These are phyloP conservation scores for Sugiyamaella japonica DNA, from an alignment of 1,139 yeast species.

Conservation along the genomic window DNA sequence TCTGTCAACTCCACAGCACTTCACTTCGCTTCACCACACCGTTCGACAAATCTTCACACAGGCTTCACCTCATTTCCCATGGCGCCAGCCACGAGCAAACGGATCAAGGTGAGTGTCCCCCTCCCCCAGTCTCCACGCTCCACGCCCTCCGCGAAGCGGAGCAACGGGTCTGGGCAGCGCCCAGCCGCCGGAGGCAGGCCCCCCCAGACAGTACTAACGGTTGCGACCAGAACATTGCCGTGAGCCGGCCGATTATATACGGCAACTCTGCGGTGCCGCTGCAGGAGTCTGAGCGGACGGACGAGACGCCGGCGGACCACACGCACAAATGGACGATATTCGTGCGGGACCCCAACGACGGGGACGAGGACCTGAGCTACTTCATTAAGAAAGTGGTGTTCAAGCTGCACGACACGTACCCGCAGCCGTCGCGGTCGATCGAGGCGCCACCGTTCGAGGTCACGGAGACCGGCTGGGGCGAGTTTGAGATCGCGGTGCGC, in stretches of 20 bases:
- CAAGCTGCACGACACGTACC: constrained; percentile 92
- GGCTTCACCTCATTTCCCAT: no score
- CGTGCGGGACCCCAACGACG: constrained; percentile 63
- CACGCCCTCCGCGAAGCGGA: not conserved
- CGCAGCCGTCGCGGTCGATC: constrained; percentile 75
- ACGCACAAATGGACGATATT: constrained; percentile 97
- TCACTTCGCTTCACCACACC: no score
- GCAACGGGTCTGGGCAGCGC: not conserved
- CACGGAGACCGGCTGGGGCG: constrained; percentile 99
- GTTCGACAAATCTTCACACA: no score
- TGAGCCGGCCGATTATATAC: constrained; percentile 80
- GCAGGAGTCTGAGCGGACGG: constrained; percentile 50
- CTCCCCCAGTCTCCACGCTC: not conserved
- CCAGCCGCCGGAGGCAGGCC: not conserved
- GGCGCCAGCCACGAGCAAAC: constrained; percentile 15
- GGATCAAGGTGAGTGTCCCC: constrained; percentile 15
- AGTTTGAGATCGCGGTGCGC: constrained; percentile 87
- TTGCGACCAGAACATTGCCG: constrained; percentile 58
- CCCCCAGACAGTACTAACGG: constrained; percentile 16
- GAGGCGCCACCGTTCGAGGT: constrained; percentile 93
- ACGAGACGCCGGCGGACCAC: constrained; percentile 80
- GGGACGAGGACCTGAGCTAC: constrained; percentile 69
- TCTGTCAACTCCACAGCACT: no score
- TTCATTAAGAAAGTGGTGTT: constrained; percentile 88
- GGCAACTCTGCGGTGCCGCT: constrained; percentile 85